Evolutionary conservation across 192 early-diverging fungal genomes (phyloP).

Genomic region (Diversispora eburnea): DNA sequence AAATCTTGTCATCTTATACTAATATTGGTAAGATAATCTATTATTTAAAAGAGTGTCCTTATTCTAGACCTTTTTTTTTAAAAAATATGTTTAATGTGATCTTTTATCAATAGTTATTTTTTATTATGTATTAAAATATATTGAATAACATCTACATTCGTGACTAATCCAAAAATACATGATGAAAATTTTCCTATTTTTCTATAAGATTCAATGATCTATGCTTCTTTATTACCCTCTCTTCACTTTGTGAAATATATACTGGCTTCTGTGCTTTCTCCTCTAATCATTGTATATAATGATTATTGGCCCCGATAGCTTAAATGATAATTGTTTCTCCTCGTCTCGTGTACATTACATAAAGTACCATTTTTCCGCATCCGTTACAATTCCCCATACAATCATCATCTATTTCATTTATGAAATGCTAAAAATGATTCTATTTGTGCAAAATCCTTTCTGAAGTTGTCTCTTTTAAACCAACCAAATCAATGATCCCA

Average conservation of each 20-base stretch:
- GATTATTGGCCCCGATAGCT: neutral
- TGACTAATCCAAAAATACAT: too few relatives aligned
- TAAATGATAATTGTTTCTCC: neutral
- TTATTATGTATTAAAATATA: too few relatives aligned
- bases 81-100: too few relatives aligned
- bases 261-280: neutral
- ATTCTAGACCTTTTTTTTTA: too few relatives aligned
- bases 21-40: too few relatives aligned
- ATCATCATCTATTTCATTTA: constrained; percentile 9
- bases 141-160: too few relatives aligned
- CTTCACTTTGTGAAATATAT: neutral
- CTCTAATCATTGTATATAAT: neutral
- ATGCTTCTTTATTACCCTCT: neutral
- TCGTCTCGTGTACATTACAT: neutral
- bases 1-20: too few relatives aligned
- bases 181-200: neutral
- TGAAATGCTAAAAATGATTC: constrained; percentile 16
- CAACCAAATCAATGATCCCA: neutral
- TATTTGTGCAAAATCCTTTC: neutral
- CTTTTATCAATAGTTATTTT: too few relatives aligned
- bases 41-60: too few relatives aligned
- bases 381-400: neutral
- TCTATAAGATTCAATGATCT: neutral
- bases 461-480: constrained; percentile 6
- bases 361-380: neutral